Base-by-base conservation (phyloP, 768 basidiomycete species). In the Pulveroboletus sp. region DNA sequence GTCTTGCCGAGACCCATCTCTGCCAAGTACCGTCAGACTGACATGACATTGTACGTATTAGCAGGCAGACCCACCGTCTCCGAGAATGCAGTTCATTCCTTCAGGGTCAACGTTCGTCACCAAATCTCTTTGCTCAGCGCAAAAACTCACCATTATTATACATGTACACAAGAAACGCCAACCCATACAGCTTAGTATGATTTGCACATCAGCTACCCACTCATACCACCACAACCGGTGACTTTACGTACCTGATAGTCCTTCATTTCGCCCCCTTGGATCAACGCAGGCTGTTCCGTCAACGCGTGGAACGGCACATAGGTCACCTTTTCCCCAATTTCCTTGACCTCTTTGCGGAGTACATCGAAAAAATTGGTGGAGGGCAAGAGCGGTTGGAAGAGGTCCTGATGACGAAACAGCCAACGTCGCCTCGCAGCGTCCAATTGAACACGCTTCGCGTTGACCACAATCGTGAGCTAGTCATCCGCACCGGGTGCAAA, bases 71-170 rank as follows among this genome's bases (percentile, higher is more conserved):
- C 54, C 59, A 81, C 80, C 82, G 55, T 89, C 86, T 27, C 83
- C 86, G 1, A 89, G 72, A 49, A 89, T 83, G 61, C 82, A 81
- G 54, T 81, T 86, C 74, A 86, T 78, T 14, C 80, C 79, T 81
- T 53, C 17, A 17, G 3, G 5, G 41, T 15, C 14, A 30, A 39
- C 15, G 18, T 49, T 54, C 9, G 32, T 40, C 27, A 47, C 8
- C 40, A 24, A 21, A 45, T 7, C 28, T 11, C 6, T 30, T 12
- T 26, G 32, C 1, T 12, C 5, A 30, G 4, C 5, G 45, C 6
- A 0, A 33, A 31, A 11, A 55, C 71, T 8, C 51, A 77, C 84
- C 81, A 58, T 88, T 89, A 26, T 79, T 75, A 61, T 83, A 81
- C 78, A 86, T 79, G 57, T 75, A 73, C 14, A 78, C 78, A 38